Conservation (phyloP, 495 filamentous ascomycete species). For the Penicillium chermesinum region DNA sequence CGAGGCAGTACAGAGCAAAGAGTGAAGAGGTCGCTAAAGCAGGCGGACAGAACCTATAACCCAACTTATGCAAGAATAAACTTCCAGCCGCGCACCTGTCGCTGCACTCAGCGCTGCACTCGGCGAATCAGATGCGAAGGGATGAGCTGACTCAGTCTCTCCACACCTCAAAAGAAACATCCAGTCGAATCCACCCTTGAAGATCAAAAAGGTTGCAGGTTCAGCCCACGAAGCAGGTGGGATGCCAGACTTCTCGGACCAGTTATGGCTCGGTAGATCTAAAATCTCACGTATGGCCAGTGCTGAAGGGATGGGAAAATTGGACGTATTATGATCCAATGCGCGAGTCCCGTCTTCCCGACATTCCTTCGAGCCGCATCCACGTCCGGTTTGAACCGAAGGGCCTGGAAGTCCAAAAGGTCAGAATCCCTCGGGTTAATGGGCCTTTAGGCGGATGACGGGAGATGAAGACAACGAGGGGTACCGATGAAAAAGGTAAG, state of each 20-base stretch:
- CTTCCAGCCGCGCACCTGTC: neutral
- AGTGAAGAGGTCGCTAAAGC: neutral
- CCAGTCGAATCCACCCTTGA: too few relatives aligned
- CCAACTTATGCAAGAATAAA: too few relatives aligned
- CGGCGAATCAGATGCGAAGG: neutral
- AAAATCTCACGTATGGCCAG: too few relatives aligned
- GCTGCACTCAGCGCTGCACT: too few relatives aligned
- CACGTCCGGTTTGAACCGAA: neutral
- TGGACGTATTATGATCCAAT: too few relatives aligned
- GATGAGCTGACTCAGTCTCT: neutral
- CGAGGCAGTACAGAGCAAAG: neutral
- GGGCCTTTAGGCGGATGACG: conserved; percentile 6
- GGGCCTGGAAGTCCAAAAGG: neutral
- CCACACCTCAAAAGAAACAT: neutral
- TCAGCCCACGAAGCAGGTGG: too few relatives aligned
- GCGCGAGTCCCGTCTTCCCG: too few relatives aligned
- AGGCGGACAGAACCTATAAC: too few relatives aligned
- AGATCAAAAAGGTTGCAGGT: too few relatives aligned
- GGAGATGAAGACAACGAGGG: neutral
- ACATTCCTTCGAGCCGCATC: neutral
- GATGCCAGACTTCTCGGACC: too few relatives aligned
- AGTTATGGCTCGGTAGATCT: too few relatives aligned
- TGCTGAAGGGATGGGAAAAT: too few relatives aligned
- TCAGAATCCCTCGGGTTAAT: conserved; percentile 14
- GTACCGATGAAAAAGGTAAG: neutral